Evolutionary conservation across 305 asterid species (phyloP).

Genomic region (Fraxinus nigra): DNA sequence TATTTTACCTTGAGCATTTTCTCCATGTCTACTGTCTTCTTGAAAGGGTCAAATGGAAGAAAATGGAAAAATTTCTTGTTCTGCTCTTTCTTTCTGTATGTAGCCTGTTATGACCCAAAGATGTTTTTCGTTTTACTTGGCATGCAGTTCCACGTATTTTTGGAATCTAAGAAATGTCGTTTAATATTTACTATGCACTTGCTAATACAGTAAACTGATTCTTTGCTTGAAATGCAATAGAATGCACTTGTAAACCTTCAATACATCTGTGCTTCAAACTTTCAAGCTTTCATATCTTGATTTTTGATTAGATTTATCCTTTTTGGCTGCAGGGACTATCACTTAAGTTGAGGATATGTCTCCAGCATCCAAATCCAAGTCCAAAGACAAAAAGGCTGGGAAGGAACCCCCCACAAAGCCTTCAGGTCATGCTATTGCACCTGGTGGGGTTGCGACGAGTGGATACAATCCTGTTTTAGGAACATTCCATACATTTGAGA

Average conservation of each 20-base stretch:
- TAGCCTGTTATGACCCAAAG: background rate
- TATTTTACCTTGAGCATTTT: background rate
- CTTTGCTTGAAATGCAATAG: background rate
- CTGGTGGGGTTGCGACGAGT: slow-evolving; percentile 50
- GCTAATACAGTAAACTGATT: background rate
- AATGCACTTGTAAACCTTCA: background rate
- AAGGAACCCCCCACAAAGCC: slow-evolving; percentile 62
- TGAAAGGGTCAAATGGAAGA: background rate
- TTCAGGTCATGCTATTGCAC: slow-evolving; percentile 41
- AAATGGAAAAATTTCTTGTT: background rate
- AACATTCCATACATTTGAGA: slow-evolving; percentile 61
- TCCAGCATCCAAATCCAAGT: slow-evolving; percentile 58
- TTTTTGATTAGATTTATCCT: background rate
- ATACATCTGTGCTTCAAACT: background rate
- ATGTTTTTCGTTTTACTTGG: background rate
- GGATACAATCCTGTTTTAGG: slow-evolving; percentile 77
- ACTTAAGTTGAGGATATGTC: slow-evolving; percentile 50
- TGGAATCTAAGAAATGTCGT: background rate
- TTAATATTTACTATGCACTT: background rate
- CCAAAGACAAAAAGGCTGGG: slow-evolving; percentile 61
- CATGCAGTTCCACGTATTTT: background rate
- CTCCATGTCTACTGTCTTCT: background rate
- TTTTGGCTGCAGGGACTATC: slow-evolving; percentile 31
- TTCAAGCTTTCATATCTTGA: background rate
- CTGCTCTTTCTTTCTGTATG: background rate